Evolutionary conservation across 257 asterid genomes (phyloP).

Genomic region (Orobanche coerulescens): DNA sequence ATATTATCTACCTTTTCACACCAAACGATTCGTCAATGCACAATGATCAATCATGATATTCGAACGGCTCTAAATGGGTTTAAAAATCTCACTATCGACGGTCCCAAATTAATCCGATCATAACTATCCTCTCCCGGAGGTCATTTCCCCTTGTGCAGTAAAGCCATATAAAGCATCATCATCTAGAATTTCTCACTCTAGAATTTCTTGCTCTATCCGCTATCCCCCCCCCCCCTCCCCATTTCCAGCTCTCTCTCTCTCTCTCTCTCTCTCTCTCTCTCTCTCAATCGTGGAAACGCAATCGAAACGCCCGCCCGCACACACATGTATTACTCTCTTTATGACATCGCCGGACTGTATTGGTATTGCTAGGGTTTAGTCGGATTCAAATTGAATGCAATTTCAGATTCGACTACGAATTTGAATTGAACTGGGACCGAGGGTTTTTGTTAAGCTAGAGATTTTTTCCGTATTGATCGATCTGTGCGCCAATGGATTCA

Average conservation of each 20-base stretch:
- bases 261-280: too few species aligned
- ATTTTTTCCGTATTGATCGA: conserved; percentile 26
- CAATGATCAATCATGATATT: too few species aligned
- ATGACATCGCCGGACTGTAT: conserved; percentile 13
- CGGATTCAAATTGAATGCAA: conserved; percentile 22
- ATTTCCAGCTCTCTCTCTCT: conserved; percentile 10
- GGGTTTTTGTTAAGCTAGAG: conserved; percentile 35
- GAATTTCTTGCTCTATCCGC: conserved; percentile 34
- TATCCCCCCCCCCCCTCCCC: too few species aligned
- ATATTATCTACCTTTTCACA: too few species aligned
- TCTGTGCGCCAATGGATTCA: conserved; percentile 64
- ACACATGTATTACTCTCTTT: background rate
- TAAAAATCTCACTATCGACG: background rate
- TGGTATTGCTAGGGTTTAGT: conserved; percentile 50
- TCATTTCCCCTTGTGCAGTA: background rate
- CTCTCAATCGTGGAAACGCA: conserved; percentile 36
- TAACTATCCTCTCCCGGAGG: background rate
- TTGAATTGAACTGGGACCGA: conserved; percentile 26
- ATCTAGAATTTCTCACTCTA: too few species aligned
- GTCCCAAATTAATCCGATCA: background rate
- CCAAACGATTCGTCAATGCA: too few species aligned
- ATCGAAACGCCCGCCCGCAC: conserved; percentile 8
- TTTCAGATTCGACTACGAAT: conserved; percentile 44
- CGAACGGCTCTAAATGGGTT: too few species aligned
- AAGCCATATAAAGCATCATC: too few species aligned